Base-by-base conservation (phyloP, 2,329 filamentous ascomycete genomes). In the Paraphoma sp. region DNA sequence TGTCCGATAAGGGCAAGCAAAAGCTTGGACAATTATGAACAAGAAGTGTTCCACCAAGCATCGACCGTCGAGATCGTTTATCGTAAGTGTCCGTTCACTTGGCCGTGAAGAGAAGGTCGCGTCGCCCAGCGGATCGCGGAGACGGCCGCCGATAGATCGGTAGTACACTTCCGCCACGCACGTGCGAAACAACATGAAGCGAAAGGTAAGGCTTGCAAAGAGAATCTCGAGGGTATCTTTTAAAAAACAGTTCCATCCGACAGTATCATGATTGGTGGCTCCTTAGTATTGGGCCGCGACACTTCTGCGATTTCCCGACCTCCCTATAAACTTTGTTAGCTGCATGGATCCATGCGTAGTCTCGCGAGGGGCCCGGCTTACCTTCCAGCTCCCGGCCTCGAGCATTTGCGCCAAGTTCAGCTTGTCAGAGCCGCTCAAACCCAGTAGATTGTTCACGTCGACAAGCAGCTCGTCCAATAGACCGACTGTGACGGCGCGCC, bases 361-460 rank as follows among this genome's bases (percentile, higher is more conserved):
- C 12, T n/a, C 23, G 29, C 41, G 31, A 45, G 48, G 33, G 43
- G 30, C 30, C 29, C 17, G 55, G 68, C 86, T 79, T 77, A 95
- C 93, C 90, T 98, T 98, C 94, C 95, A 99, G 73, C 92, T 96
- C 49, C 95, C 95, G 12, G 94, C 95, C 78, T 98, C 95, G 16
- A 99, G 83, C 81, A 99, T 87, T 76, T 99, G 95, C 6, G 93
- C 88, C 65, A 98, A 78, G 41, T 82, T 91, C 74, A 99, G 79
- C 65, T 83, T 83, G 64, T 94, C 87, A 38, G 86, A 81, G 3
- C 90, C 92, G 7, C 82, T 83, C 41, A 97, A 78, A 53, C 86
- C 87, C 46, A 97, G 77, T 46, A 85, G 79, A 41, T 81, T 77
- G 74, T 91, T 92, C 64, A 93, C 89, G 56, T 91, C 87, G 2